Percentiles rank a stretch among this genome's conserved stretches.
Conservation (phyloP, 1,139 yeast species). For the Tardiomyces digboiensis region DNA sequence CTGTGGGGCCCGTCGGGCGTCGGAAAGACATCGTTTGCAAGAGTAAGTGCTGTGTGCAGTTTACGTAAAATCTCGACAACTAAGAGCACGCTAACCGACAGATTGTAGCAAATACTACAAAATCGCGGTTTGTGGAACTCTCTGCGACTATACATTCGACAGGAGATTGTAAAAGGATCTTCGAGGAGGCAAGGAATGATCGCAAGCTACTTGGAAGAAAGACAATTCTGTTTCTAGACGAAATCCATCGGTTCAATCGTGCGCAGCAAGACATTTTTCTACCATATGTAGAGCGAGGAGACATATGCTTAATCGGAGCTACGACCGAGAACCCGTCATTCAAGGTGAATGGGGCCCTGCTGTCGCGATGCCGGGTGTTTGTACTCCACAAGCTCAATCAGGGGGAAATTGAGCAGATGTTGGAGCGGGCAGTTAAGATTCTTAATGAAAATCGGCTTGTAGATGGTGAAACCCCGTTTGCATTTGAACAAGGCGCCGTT, state of each 20-base stretch:
- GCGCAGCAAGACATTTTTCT: constrained; percentile 77
- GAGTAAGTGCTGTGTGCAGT: constrained; percentile 22
- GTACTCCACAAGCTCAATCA: constrained; percentile 55
- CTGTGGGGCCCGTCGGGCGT: constrained; percentile 96
- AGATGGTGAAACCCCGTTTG: background rate
- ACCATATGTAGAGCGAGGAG: constrained; percentile 33
- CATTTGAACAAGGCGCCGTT: constrained; percentile 41
- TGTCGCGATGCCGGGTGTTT: constrained; percentile 85
- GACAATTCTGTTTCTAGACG: constrained; percentile 83
- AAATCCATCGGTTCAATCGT: constrained; percentile 85
- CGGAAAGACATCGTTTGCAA: constrained; percentile 78
- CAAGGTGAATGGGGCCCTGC: constrained; percentile 74
- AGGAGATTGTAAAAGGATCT: constrained; percentile 58
- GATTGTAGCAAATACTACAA: constrained; percentile 46
- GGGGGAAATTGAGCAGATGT: constrained; percentile 47
- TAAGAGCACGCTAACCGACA: constrained; percentile 16
- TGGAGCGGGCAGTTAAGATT: constrained; percentile 50
- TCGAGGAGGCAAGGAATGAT: constrained; percentile 67
- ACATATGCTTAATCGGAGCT: constrained; percentile 60
- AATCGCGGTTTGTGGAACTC: constrained; percentile 63
- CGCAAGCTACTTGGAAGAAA: constrained; percentile 52
- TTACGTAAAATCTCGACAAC: background rate
- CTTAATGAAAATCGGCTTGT: constrained; percentile 9
- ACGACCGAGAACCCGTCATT: constrained; percentile 97
- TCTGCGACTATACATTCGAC: constrained; percentile 80